A percentile compares a stretch with the other conserved stretches of the same genome.
Evolutionary conservation across 345 rosid genomes (phyloP).

Genomic region (Pelargonium nanum): DNA sequence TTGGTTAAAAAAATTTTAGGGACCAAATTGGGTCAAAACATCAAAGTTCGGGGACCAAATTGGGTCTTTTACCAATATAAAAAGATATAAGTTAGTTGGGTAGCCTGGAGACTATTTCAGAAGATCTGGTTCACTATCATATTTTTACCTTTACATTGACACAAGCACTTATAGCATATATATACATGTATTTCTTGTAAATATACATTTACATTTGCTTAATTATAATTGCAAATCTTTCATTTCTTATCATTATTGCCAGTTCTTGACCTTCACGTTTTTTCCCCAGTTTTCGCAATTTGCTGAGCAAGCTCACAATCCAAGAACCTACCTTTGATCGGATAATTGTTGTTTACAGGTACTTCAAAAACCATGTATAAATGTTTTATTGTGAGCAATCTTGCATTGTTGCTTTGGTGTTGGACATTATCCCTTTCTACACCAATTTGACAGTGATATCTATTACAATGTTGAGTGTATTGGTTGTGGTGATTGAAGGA

Average conservation of each 20-base stretch:
- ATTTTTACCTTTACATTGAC: not conserved
- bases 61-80: too few relatives aligned
- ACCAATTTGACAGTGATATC: not conserved
- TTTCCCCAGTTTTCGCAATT: constrained; percentile 35
- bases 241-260: not conserved
- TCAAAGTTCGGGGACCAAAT: too few relatives aligned
- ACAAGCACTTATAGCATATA: too few relatives aligned
- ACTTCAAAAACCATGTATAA: not conserved
- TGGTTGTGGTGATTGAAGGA: not conserved
- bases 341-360: constrained; percentile 79
- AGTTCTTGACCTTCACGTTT: not conserved
- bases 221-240: not conserved
- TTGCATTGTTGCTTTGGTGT: not conserved
- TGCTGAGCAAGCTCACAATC: constrained; percentile 47
- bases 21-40: too few relatives aligned
- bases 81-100: constrained; percentile 28
- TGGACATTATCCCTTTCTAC: not conserved
- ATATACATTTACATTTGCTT: not conserved
- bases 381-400: not conserved
- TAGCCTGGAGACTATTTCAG: constrained; percentile 58
- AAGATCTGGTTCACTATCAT: constrained; percentile 50
- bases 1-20: too few relatives aligned
- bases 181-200: too few relatives aligned
- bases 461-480: not conserved
- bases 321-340: constrained; percentile 78